Base-by-base conservation (phyloP, 2,329 filamentous ascomycete genomes). In the Taxawa tesnikishii region DNA sequence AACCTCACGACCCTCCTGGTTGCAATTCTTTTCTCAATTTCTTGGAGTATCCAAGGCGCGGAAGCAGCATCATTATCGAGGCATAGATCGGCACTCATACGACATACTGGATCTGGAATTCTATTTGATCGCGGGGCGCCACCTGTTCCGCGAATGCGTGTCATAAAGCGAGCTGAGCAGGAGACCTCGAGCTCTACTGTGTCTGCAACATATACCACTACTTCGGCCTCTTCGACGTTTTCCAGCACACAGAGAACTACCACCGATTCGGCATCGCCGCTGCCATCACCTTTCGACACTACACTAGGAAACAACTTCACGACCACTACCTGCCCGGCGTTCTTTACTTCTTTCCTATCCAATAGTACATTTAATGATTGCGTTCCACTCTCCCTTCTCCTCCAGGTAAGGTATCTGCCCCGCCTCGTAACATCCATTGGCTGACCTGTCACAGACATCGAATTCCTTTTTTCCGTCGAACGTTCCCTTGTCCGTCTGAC, bases 311-410 rank as follows among this genome's bases (percentile, higher is more conserved):
- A 60, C 49, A 70, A 70, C 47, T 68, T 68, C 49, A 70, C 67
- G 7, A 51, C 51, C 19, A 32, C 48, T 15, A 59, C 60, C 4
- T 87, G 81, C 48, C 71, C 75, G 3, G 51, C 51, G 4, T 87
- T 88, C 56, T 77, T 93, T 53, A 63, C 70, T 31, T 54, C 54
- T 3, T 74, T 93, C 45, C 66, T 90, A 31, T 59, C 58, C 28
- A 71, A 83, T 49, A 50, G 67, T 5, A 75, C 71, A 3, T 84
- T 90, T 45, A 69, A 73, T 43, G 54, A 68, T 31, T 96, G 88
- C 59, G 74, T 87, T 43, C 83, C 88, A 0, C 65, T 94, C 36
- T 94, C 87, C 1, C 66, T 94, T 46, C 70, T 96, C 42, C 64
- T 96, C 7, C 74, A 82, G 63, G 81, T 83, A 60, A 50, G 70